Evolutionary conservation across 208 protist genomes (phyloP).

Genomic region (Porcisia hertigi): DNA sequence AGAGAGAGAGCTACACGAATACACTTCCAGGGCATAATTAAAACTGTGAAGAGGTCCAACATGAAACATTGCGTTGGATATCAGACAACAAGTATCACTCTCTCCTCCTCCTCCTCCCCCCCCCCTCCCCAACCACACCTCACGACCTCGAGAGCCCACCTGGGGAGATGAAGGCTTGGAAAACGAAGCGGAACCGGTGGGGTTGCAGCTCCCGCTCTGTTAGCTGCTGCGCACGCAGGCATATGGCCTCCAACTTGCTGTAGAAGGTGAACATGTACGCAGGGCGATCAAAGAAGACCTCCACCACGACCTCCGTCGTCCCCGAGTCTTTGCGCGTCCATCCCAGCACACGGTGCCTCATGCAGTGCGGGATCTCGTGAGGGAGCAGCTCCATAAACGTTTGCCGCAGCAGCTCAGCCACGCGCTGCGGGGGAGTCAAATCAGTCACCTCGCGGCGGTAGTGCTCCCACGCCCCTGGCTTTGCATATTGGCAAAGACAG

Average conservation of each 20-base stretch:
- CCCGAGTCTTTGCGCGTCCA: constrained; percentile 85
- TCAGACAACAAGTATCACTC: background rate
- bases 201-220: constrained; percentile 62
- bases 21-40: background rate
- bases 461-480: constrained; percentile 72
- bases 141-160: constrained; percentile 51
- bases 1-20: no score
- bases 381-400: constrained; percentile 83
- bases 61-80: background rate
- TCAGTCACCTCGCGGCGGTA: constrained; percentile 71
- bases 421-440: constrained; percentile 66
- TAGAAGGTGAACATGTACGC: constrained; percentile 93
- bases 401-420: constrained; percentile 81
- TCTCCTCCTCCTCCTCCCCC: no score
- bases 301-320: constrained; percentile 87
- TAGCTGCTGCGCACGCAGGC: constrained; percentile 65
- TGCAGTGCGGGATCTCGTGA: constrained; percentile 85
- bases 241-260: constrained; percentile 83
- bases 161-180: constrained; percentile 87
- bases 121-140: background rate
- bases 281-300: constrained; percentile 88
- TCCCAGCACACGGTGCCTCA: constrained; percentile 84
- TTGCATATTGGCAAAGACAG: constrained; percentile 75
- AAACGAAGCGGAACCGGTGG: constrained; percentile 78
- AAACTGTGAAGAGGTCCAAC: background rate